phyloP scores from a whole-genome alignment of 306 rosid genomes.

The Dalbergia cochinchinensis region DNA sequence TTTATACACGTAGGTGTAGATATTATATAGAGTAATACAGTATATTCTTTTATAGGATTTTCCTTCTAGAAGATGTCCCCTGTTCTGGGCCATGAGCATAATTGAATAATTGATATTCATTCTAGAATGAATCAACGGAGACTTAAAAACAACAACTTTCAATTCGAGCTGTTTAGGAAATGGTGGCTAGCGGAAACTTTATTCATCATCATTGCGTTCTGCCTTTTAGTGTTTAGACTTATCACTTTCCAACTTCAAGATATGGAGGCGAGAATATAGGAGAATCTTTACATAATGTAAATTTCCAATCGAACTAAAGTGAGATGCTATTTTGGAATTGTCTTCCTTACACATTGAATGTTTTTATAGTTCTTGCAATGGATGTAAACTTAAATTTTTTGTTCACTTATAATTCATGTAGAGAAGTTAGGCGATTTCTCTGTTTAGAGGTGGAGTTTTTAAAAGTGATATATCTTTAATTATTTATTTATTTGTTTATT shows the following conservation, averaged over 20 bases:
- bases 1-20: neutral
- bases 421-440: too few relatives aligned
- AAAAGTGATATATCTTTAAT: too few relatives aligned
- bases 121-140: slow-evolving; percentile 28
- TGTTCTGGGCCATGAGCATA: slow-evolving; percentile 31
- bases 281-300: neutral
- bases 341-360: too few relatives aligned
- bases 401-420: too few relatives aligned
- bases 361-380: too few relatives aligned
- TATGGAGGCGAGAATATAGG: neutral
- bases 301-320: too few relatives aligned
- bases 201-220: slow-evolving; percentile 28
- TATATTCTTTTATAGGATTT: slow-evolving; percentile 4
- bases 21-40: neutral
- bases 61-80: slow-evolving; percentile 58
- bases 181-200: slow-evolving; percentile 24
- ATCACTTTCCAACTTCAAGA: slow-evolving; percentile 5
- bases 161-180: neutral
- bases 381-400: too few relatives aligned
- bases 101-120: neutral
- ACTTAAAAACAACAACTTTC: slow-evolving; percentile 14
- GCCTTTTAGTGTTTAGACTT: slow-evolving; percentile 6
- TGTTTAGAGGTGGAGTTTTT: too few relatives aligned
- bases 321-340: neutral
- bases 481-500: too few relatives aligned